Percentiles rank a stretch among this genome's conserved stretches.
phyloP scores from a whole-genome alignment of 306 rosid genomes.

The Cucumis cinereus region DNA sequence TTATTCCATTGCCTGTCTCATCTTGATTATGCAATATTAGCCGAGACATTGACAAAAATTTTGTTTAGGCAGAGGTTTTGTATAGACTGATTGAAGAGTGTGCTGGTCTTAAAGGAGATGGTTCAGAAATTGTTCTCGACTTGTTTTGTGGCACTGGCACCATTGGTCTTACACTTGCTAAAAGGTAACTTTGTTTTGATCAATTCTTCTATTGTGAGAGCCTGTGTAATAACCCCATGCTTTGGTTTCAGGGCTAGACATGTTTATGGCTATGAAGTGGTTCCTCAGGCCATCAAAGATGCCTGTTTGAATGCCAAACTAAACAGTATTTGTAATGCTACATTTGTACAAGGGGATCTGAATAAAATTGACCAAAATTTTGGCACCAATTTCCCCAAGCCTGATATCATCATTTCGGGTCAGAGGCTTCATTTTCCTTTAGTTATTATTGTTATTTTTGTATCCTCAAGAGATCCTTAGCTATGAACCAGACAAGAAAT shows the following conservation, averaged over 20 bases:
- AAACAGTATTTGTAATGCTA: conserved; percentile 70
- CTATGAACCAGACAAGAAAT: neutral
- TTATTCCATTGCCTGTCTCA: neutral
- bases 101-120: conserved; percentile 73
- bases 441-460: neutral
- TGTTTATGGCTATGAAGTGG: conserved; percentile 89
- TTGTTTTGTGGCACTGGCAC: conserved; percentile 98
- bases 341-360: conserved; percentile 87
- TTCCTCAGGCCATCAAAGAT: conserved; percentile 78
- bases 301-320: conserved; percentile 67
- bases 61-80: conserved; percentile 75
- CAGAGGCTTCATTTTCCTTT: neutral
- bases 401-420: conserved; percentile 90
- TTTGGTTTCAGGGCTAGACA: conserved; percentile 43
- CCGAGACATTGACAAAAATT: conserved; percentile 5
- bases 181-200: conserved; percentile 33
- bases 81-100: conserved; percentile 74
- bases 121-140: conserved; percentile 88
- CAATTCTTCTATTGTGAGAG: neutral
- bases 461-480: neutral
- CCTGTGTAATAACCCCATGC: neutral
- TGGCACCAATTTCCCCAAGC: conserved; percentile 77
- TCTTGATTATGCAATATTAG: conserved; percentile 12
- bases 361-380: conserved; percentile 80
- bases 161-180: conserved; percentile 85